Conservation (phyloP, 108 stramenopile genomes). For the Stephanodiscus triporus region DNA sequence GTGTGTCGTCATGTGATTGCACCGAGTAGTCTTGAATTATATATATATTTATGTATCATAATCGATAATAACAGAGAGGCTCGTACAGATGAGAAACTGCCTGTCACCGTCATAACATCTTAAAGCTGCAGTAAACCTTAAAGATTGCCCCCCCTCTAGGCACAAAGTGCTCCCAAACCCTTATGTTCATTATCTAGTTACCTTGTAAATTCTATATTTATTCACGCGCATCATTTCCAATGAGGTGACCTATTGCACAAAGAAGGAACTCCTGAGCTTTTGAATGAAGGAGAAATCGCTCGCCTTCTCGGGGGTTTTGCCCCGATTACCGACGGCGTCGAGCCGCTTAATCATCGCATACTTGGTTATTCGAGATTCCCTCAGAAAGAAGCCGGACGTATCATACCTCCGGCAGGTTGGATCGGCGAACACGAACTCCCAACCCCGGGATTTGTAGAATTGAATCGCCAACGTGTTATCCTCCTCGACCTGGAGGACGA, state of each 20-base stretch:
- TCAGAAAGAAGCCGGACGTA: conserved; percentile 64
- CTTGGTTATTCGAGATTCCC: conserved; percentile 65
- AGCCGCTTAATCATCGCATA: conserved; percentile 69
- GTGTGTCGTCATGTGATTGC: conserved; percentile 24
- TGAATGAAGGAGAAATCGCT: conserved; percentile 4
- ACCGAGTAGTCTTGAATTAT: not conserved
- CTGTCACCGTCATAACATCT: no score
- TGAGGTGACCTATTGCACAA: conserved; percentile 1
- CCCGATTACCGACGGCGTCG: not conserved
- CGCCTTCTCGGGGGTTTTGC: not conserved
- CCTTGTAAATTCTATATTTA: no score
- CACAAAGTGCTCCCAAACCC: no score
- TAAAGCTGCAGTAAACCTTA: no score
- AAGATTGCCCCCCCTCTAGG: no score
- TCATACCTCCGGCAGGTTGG: conserved; percentile 74
- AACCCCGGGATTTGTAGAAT: conserved; percentile 79
- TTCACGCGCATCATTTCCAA: no score
- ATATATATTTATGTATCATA: no score
- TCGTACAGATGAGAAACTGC: no score
- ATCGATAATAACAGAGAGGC: no score
- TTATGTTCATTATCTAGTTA: no score
- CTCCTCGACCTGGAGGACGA: conserved; percentile 86
- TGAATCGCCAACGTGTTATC: conserved; percentile 67
- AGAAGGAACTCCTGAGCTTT: conserved; percentile 15
- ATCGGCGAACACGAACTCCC: conserved; percentile 70